These are phyloP conservation scores for Groenewaldozyma auringiensis DNA, from an alignment of 1,139 yeast species.

Conservation along the genomic window DNA sequence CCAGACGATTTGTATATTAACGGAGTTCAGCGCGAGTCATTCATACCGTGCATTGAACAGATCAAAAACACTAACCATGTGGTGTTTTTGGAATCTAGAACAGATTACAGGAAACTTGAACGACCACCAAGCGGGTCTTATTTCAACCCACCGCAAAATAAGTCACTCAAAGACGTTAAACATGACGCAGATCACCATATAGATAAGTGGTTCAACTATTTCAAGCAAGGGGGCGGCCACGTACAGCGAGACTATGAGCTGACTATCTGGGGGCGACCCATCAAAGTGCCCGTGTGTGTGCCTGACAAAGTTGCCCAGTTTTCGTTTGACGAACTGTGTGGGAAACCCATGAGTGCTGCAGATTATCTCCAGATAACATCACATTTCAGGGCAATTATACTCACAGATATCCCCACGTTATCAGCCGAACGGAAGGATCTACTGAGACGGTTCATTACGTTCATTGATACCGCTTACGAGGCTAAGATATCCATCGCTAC, in stretches of 20 bases:
- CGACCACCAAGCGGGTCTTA: slow-evolving; percentile 78
- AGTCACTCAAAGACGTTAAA: slow-evolving; percentile 41
- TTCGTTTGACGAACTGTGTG: slow-evolving; percentile 78
- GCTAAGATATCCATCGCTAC: slow-evolving; percentile 80
- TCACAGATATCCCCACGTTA: slow-evolving; percentile 86
- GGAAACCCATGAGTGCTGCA: slow-evolving; percentile 86
- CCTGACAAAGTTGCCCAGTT: slow-evolving; percentile 84
- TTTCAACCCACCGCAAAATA: slow-evolving; percentile 47
- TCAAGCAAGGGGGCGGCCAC: slow-evolving; percentile 45
- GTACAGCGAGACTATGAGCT: slow-evolving; percentile 38
- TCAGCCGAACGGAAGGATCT: slow-evolving; percentile 72
- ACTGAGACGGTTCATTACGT: slow-evolving; percentile 85
- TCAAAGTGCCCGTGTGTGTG: slow-evolving; percentile 65
- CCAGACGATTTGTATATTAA: slow-evolving; percentile 89
- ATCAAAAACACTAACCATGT: slow-evolving; percentile 70
- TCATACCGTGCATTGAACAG: slow-evolving; percentile 82
- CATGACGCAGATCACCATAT: slow-evolving; percentile 58
- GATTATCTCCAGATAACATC: slow-evolving; percentile 81
- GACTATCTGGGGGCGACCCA: slow-evolving; percentile 80
- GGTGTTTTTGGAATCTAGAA: slow-evolving; percentile 76
- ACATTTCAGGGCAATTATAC: slow-evolving; percentile 66
- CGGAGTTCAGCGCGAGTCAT: slow-evolving; percentile 87
- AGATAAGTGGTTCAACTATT: slow-evolving; percentile 69
- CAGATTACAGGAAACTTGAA: slow-evolving; percentile 86
- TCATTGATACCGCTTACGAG: slow-evolving; percentile 91